Evolutionary conservation across 805 yeast species (phyloP).

Genomic region (Barnettozyma vustinii): DNA sequence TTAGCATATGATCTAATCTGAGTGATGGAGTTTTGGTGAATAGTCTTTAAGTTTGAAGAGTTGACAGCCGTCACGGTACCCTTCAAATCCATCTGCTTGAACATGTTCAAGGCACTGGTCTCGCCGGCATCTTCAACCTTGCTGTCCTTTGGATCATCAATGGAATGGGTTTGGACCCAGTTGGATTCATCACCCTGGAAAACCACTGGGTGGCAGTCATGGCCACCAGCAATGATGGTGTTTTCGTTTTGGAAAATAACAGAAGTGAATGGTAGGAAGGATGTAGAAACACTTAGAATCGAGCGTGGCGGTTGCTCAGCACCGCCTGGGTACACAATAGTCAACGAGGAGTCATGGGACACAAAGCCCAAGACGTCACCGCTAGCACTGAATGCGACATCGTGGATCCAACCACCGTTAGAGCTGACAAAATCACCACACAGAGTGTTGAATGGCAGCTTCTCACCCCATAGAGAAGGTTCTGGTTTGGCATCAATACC

Average conservation of each 20-base stretch:
- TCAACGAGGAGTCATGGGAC: constrained; percentile 82
- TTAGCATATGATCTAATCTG: constrained; percentile 49
- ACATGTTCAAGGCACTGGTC: constrained; percentile 84
- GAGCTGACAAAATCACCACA: constrained; percentile 75
- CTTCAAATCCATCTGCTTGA: constrained; percentile 90
- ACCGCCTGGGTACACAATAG: constrained; percentile 72
- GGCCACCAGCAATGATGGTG: constrained; percentile 83
- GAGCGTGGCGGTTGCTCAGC: constrained; percentile 59
- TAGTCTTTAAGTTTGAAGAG: constrained; percentile 54
- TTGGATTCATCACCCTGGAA: constrained; percentile 63
- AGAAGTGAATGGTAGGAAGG: constrained; percentile 75
- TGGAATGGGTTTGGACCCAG: constrained; percentile 53
- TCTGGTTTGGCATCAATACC: constrained; percentile 81
- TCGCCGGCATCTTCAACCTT: constrained; percentile 46
- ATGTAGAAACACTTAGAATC: constrained; percentile 53
- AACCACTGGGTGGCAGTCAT: constrained; percentile 84
- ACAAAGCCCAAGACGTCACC: constrained; percentile 77
- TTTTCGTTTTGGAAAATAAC: constrained; percentile 62
- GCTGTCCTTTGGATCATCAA: constrained; percentile 48
- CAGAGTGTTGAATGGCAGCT: constrained; percentile 88
- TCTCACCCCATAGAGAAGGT: constrained; percentile 87
- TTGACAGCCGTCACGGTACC: constrained; percentile 56
- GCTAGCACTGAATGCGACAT: constrained; percentile 74
- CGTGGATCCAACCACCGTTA: constrained; percentile 88
- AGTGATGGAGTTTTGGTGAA: constrained; percentile 88